phyloP scores from a whole-genome alignment of 2,329 filamentous ascomycete species.

The Talaromyces amestolkiae region DNA sequence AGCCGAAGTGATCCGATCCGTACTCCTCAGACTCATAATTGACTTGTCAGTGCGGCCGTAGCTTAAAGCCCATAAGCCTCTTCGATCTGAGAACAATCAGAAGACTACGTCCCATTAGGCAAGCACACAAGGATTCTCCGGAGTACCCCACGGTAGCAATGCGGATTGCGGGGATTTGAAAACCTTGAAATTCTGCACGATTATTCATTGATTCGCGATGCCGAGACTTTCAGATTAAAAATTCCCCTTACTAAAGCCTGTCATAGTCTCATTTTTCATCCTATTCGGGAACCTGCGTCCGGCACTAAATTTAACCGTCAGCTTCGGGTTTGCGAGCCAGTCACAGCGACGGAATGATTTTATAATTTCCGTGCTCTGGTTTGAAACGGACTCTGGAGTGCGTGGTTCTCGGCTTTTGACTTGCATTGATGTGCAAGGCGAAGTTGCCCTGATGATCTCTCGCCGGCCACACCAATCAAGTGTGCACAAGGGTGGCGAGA shows the following conservation, averaged over 20 bases:
- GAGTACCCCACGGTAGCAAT: not conserved
- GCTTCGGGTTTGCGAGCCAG: conserved; percentile 1
- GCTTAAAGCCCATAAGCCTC: not conserved
- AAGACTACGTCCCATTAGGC: not conserved
- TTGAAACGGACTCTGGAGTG: not conserved
- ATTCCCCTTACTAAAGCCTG: not conserved
- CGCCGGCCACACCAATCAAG: not conserved
- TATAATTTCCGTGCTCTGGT: not conserved
- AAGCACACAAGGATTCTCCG: not conserved
- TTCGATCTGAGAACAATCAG: not conserved
- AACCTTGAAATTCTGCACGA: not conserved
- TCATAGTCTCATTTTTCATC: not conserved
- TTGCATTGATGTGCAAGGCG: not conserved
- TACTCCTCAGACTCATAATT: not conserved
- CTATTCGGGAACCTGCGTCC: not conserved
- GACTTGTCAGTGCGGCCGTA: not conserved
- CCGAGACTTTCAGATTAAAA: not conserved
- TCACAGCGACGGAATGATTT: not conserved
- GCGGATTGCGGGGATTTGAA: not conserved
- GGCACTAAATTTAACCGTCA: not conserved
- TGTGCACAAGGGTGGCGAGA: not conserved
- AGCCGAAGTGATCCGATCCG: not conserved
- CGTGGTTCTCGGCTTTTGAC: not conserved
- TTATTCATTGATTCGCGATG: not conserved
- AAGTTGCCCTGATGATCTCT: not conserved